A percentile compares a stretch with the other conserved stretches of the same genome.
Conservation (phyloP, 768 basidiomycete species). For the Auricularia sp. region DNA sequence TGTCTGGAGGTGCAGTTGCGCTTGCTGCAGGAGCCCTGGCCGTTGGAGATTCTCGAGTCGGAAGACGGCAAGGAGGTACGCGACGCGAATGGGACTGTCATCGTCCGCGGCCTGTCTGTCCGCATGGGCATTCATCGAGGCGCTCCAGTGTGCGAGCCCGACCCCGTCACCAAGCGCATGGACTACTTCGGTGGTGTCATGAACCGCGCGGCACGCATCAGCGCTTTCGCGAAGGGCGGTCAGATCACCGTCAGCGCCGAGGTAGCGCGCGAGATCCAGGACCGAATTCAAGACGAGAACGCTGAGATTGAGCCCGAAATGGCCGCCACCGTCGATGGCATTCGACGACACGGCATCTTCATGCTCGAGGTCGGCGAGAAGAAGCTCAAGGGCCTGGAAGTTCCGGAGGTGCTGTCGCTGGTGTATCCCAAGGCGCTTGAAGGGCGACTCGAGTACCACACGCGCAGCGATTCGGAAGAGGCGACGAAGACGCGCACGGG, state of each 20-base stretch:
- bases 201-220: conserved; percentile 84
- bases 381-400: conserved; percentile 89
- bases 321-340: conserved; percentile 56
- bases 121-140: conserved; percentile 98
- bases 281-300: conserved; percentile 38
- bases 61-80: conserved; percentile 78
- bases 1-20: conserved; percentile 76
- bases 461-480: conserved; percentile 2
- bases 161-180: conserved; percentile 89
- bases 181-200: conserved; percentile 97
- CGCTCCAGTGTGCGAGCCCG: conserved; percentile 76
- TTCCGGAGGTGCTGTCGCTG: conserved; percentile 77
- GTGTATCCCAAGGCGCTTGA: conserved; percentile 70
- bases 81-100: conserved; percentile 53
- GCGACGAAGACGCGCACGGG: conserved; percentile 8
- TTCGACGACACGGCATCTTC: conserved; percentile 58
- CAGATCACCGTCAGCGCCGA: conserved; percentile 90
- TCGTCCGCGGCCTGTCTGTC: conserved; percentile 83
- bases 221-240: conserved; percentile 74
- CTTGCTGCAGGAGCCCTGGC: conserved; percentile 79
- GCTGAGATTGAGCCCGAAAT: conserved; percentile 49
- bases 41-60: conserved; percentile 83
- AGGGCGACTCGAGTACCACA: conserved; percentile 49
- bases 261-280: conserved; percentile 69
- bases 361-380: conserved; percentile 77